Evolutionary conservation across 495 filamentous ascomycete species (phyloP).

Genomic region (Ramalina intermedia): DNA sequence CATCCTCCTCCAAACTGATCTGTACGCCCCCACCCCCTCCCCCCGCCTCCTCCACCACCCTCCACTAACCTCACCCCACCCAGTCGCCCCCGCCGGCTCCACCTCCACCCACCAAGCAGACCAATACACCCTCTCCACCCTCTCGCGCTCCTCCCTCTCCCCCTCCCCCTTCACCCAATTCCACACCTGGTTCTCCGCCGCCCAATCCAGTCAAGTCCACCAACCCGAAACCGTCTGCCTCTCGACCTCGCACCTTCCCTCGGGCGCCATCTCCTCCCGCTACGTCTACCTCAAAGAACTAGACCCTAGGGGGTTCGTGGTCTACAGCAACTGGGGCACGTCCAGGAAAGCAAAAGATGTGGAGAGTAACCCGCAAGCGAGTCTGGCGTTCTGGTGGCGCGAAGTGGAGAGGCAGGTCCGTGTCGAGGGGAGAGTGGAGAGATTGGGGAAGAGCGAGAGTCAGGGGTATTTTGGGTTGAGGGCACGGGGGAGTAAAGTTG

Average conservation of each 20-base stretch:
- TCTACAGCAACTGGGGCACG: conserved; percentile 87
- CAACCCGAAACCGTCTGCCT: conserved; percentile 60
- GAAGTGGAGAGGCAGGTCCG: conserved; percentile 64
- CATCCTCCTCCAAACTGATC: conserved; percentile 13
- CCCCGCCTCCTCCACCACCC: conserved; percentile 28
- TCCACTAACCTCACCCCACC: conserved; percentile 87
- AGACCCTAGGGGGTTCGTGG: conserved; percentile 64
- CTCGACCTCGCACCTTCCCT: conserved; percentile 74
- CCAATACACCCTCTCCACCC: conserved; percentile 24
- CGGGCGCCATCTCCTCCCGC: conserved; percentile 68
- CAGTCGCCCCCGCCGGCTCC: conserved; percentile 78
- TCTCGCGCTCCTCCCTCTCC: conserved; percentile 32
- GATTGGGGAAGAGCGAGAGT: conserved; percentile 62
- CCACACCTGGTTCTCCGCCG: conserved; percentile 68
- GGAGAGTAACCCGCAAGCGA: conserved; percentile 47
- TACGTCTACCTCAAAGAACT: conserved; percentile 78
- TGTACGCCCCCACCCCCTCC: conserved; percentile 11
- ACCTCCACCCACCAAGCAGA: conserved; percentile 30
- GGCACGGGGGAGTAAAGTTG: conserved; percentile 65
- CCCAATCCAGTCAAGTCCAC: conserved; percentile 43
- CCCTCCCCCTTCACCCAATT: conserved; percentile 56
- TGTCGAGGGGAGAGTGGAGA: conserved; percentile 47
- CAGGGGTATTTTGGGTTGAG: conserved; percentile 73
- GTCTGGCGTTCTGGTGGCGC: conserved; percentile 65
- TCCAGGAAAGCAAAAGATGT: conserved; percentile 49